Evolutionary conservation across 805 yeast species (phyloP).

Genomic region (Kodamaea fukazawae): DNA sequence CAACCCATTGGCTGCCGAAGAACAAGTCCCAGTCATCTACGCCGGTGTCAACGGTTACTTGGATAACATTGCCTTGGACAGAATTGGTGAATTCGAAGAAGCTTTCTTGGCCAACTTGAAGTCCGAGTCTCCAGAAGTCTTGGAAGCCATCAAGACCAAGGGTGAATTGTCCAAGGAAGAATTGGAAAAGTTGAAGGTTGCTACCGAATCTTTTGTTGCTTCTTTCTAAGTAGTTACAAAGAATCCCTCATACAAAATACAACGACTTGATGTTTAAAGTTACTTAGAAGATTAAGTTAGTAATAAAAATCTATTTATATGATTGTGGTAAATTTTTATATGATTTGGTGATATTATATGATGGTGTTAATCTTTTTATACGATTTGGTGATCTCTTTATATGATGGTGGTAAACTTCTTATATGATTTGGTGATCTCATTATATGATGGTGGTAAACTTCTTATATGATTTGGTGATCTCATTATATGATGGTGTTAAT

Average conservation of each 20-base stretch:
- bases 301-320: slow-evolving; percentile 7
- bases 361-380: too few species aligned
- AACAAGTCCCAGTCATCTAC: slow-evolving; percentile 96
- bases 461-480: too few species aligned
- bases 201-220: slow-evolving; percentile 89
- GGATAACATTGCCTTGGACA: slow-evolving; percentile 79
- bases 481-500: too few species aligned
- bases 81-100: slow-evolving; percentile 87
- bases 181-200: slow-evolving; percentile 83
- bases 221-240: slow-evolving; percentile 55
- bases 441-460: too few species aligned
- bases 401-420: too few species aligned
- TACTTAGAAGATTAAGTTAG: slow-evolving; percentile 3
- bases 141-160: slow-evolving; percentile 77
- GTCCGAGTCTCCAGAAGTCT: slow-evolving; percentile 81
- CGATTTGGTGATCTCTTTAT: too few species aligned
- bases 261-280: slow-evolving; percentile 5
- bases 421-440: too few species aligned
- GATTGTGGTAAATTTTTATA: too few species aligned
- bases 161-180: slow-evolving; percentile 90
- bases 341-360: too few species aligned
- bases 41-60: slow-evolving; percentile 99
- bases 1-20: slow-evolving; percentile 96
- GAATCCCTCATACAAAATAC: slow-evolving; percentile 2
- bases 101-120: slow-evolving; percentile 90